A percentile compares a stretch with the other conserved stretches of the same genome.
Conservation (phyloP, 164 flowering plant genomes). For the Liquidambar formosana region DNA sequence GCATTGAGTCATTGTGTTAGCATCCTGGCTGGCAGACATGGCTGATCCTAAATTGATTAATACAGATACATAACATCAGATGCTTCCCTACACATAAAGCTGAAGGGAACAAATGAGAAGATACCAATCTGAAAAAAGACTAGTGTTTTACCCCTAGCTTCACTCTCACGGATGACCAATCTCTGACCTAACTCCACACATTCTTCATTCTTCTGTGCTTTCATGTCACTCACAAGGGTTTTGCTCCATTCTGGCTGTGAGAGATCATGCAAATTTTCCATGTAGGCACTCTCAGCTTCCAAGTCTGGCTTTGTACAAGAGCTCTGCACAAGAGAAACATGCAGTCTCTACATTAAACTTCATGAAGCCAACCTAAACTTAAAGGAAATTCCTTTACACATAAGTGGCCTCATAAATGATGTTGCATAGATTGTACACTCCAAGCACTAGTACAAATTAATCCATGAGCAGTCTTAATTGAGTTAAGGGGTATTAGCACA, state of each 20-base stretch:
- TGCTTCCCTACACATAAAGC: no score
- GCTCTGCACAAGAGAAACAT: slow-evolving; percentile 67
- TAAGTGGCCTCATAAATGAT: slow-evolving; percentile 2
- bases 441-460: no score
- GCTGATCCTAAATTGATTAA: slow-evolving; percentile 13
- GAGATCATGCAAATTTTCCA: slow-evolving; percentile 38
- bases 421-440: not conserved
- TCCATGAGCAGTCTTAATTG: no score
- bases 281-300: slow-evolving; percentile 55
- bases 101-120: not conserved
- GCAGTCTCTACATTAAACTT: slow-evolving; percentile 17
- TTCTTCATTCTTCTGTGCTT: slow-evolving; percentile 21
- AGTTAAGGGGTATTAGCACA: no score
- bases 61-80: slow-evolving; percentile 3
- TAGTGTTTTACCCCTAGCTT: slow-evolving; percentile 28
- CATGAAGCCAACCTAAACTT: slow-evolving; percentile 24
- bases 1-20: not conserved
- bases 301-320: slow-evolving; percentile 77
- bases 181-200: slow-evolving; percentile 15
- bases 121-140: not conserved
- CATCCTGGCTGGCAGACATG: slow-evolving; percentile 12
- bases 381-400: slow-evolving; percentile 16
- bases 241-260: slow-evolving; percentile 24
- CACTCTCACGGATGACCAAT: slow-evolving; percentile 20
- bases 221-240: slow-evolving; percentile 14